phyloP scores from a whole-genome alignment of 2,329 filamentous ascomycete genomes.

The Aspergillus sp. region DNA sequence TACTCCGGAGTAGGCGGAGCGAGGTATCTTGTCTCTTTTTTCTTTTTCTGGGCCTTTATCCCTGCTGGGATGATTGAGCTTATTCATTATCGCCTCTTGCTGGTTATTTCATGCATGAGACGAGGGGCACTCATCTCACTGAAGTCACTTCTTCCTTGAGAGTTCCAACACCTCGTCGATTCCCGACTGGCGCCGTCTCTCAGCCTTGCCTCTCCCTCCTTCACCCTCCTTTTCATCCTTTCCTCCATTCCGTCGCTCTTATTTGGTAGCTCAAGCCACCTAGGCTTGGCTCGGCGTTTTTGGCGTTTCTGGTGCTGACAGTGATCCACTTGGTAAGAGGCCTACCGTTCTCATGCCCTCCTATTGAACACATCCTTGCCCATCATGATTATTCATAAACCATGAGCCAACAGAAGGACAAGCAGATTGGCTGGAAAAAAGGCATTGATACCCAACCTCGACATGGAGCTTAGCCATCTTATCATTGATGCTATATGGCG shows the following conservation, averaged over 20 bases:
- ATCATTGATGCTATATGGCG: conserved; percentile 11
- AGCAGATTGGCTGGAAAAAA: not conserved
- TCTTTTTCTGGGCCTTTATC: not conserved
- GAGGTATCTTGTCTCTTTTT: not conserved
- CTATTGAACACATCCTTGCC: not conserved
- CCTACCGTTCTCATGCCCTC: not conserved
- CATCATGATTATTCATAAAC: not conserved
- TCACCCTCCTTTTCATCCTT: not conserved
- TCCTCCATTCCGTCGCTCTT: not conserved
- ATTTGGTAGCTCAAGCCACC: conserved; percentile 1
- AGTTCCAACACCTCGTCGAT: not conserved
- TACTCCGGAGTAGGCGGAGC: not conserved
- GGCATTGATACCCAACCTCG: not conserved
- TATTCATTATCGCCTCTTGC: not conserved
- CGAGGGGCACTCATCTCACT: not conserved
- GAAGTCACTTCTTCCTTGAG: not conserved
- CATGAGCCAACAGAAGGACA: not conserved
- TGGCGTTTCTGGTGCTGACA: conserved; percentile 4
- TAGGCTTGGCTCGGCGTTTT: not conserved
- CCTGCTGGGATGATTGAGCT: conserved; percentile 9
- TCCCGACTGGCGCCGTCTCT: not conserved
- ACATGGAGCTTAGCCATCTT: conserved; percentile 11
- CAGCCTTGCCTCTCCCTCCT: not conserved
- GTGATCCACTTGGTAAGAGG: not conserved
- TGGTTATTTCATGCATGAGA: conserved; percentile 8